Evolutionary conservation across 441 rosid genomes (phyloP), one percentile per base, ranked within the genome.

Genomic region (Gossypium trilobum): DNA sequence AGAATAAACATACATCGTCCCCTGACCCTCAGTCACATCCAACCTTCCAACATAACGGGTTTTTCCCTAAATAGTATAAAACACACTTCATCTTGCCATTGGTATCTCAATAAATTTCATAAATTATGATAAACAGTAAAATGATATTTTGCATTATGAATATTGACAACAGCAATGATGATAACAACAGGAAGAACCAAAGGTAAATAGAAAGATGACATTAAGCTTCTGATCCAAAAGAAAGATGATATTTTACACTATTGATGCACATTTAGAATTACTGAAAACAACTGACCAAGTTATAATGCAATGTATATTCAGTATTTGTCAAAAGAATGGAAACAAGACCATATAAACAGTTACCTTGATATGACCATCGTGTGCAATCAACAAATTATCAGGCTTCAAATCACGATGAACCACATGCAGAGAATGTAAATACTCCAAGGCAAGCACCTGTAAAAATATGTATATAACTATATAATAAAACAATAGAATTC

Each of bases 341-440:
- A 71, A 13, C 51, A 73, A 65, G 58, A 14, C 14, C 25, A 66
- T 52, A 55, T 68, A 1, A 56, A 22, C 51, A 13, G 68, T 54
- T 89, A 95, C 99, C 99, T 96, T 96, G 83, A 93, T 90, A 82
- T 96, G 99, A 74, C 99, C 98, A 87, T 96, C 99, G 77, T 96
- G 99, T 20, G 99, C 98, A 76, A 96, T 96, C 87, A 96, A 85
- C 84, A 96, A 80, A 86, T 93, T 93, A 84, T 96, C 99, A 36
- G 99, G 99, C 89, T 96, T 93, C 91, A 96, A 78, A 87, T 96
- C 99, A 81, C 98, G 97, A 84, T 96, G 99, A 86, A 96, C 98
- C 78, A 96, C 97, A 62, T 89, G 88, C 77, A 88, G 81, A 29
- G 99, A 64, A 44, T 64, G 69, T 64, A 64, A 64, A 64, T 64